Conservation (phyloP, 495 filamentous ascomycete species). For the Amniculicola lignicola region DNA sequence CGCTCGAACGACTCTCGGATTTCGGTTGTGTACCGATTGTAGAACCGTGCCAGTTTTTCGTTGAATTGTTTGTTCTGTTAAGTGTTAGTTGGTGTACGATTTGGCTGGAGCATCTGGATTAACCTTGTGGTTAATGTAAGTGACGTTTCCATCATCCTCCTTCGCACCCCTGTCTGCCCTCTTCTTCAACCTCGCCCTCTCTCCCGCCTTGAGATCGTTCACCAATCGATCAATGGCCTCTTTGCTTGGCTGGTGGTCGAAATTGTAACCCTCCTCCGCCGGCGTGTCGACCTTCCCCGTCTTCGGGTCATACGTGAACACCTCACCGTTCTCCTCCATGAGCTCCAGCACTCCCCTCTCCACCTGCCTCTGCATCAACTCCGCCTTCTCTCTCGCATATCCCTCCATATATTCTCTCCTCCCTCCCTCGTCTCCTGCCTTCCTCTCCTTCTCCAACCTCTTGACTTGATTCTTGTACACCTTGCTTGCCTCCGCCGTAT, state of each 20-base stretch:
- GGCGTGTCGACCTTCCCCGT: slow-evolving; percentile 87
- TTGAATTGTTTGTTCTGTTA: slow-evolving; percentile 71
- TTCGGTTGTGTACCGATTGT: slow-evolving; percentile 97
- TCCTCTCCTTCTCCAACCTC: slow-evolving; percentile 53
- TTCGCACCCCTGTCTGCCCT: slow-evolving; percentile 67
- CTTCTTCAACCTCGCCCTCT: slow-evolving; percentile 81
- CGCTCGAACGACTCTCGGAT: slow-evolving; percentile 98
- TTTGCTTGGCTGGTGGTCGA: slow-evolving; percentile 82
- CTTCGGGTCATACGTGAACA: slow-evolving; percentile 89
- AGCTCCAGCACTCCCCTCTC: slow-evolving; percentile 78
- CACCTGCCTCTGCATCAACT: slow-evolving; percentile 78
- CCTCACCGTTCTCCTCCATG: slow-evolving; percentile 89
- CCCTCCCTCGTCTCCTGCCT: slow-evolving; percentile 78
- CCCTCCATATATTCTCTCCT: slow-evolving; percentile 74
- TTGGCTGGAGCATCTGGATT: slow-evolving; percentile 25
- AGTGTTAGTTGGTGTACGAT: background rate
- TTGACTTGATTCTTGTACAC: slow-evolving; percentile 89
- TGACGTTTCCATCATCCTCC: slow-evolving; percentile 78
- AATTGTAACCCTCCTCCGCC: slow-evolving; percentile 69
- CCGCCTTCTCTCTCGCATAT: slow-evolving; percentile 82
- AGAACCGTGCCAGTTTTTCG: slow-evolving; percentile 90
- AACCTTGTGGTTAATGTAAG: slow-evolving; percentile 93
- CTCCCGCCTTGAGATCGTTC: slow-evolving; percentile 78
- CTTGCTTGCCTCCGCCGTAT: slow-evolving; percentile 79
- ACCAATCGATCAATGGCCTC: slow-evolving; percentile 89